Evolutionary conservation across 2,329 filamentous ascomycete genomes (phyloP).

Genomic region (Camillea tinctor): DNA sequence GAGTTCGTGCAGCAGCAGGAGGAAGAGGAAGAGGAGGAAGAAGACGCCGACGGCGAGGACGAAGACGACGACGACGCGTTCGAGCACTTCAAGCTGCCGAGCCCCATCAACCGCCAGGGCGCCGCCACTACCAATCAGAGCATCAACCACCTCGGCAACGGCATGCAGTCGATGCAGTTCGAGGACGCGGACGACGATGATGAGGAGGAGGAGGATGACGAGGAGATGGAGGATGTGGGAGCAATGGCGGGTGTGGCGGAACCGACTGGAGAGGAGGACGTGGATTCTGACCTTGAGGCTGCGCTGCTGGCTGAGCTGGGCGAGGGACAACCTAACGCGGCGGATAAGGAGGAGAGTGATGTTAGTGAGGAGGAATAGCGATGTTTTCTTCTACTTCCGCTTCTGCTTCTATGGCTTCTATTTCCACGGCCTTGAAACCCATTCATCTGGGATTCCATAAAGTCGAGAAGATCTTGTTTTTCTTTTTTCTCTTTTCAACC

Average conservation of each 20-base stretch:
- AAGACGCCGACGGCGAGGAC: conserved; percentile 48
- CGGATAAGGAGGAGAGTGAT: conserved; percentile 29
- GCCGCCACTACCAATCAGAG: no score
- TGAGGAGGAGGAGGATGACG: conserved; percentile 37
- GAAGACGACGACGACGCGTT: conserved; percentile 39
- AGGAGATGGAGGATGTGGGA: conserved; percentile 33
- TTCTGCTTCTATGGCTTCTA: no score
- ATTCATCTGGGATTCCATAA: no score
- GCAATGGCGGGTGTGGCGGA: conserved; percentile 24
- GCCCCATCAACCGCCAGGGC: conserved; percentile 47
- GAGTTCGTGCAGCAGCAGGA: conserved; percentile 50
- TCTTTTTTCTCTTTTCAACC: no score
- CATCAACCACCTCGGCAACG: conserved; percentile 20
- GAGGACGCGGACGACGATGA: conserved; percentile 32
- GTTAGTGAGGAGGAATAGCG: conserved; percentile 33
- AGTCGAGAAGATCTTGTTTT: neutral
- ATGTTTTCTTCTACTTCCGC: no score
- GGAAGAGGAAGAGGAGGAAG: conserved; percentile 42
- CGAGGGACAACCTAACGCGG: conserved; percentile 6
- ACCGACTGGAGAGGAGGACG: conserved; percentile 27
- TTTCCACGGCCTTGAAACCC: no score
- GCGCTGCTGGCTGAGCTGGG: conserved; percentile 28
- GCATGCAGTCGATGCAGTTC: conserved; percentile 20
- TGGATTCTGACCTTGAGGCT: conserved; percentile 31
- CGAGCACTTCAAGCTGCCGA: conserved; percentile 51